Base-by-base conservation (phyloP, 352 stramenopile genomes). In the Achlya hypogyna region DNA sequence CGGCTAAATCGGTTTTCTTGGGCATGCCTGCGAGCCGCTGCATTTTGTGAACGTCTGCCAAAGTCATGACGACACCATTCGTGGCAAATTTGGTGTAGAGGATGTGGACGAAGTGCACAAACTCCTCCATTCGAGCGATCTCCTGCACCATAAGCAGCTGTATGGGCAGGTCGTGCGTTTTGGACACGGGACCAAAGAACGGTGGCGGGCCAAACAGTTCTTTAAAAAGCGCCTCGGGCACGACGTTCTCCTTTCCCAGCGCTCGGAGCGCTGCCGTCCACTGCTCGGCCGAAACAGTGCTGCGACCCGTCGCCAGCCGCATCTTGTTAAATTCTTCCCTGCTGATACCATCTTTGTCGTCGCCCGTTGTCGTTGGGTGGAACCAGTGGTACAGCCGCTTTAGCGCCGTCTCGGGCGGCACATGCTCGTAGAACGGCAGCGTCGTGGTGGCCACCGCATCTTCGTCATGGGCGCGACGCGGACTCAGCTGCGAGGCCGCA, bases 121-220 rank as follows among this genome's bases (percentile, higher is more conserved):
- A 65, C 58, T 53, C 34, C 18, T 65, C 58, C 58, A 65, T 54
- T 10, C 23, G 22, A 1, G 58, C 34, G 25, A 65, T 25, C n/a
- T 65, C 28, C 12, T 53, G 58, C 42, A 77, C 71, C 34, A 73
- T 70, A 28, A 53, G 47, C 28, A 96, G 72, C 58, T 95, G 81
- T 29, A 96, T 87, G 20, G 87, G 86, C 32, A 95, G 74, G 74
- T 96, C 93, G 78, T 96, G 87, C 63, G 96, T 86, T 74, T 95
- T 96, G 29, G 86, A 84, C 79, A 90, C 90, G n/a, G 69, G 74
- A 70, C 78, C 78, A 51, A 87, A 87, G 56, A 81, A 87, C 25
- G 78, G 78, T 16, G 77, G 69, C 5, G 77, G 75, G 0, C 78
- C 78, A 63, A 87, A 87, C 1, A 87, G 69, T 5, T 72, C 75